Evolutionary conservation across 768 basidiomycete species (phyloP), one percentile per base, ranked within the genome.

Genomic region (Psilocybe cyanescens): DNA sequence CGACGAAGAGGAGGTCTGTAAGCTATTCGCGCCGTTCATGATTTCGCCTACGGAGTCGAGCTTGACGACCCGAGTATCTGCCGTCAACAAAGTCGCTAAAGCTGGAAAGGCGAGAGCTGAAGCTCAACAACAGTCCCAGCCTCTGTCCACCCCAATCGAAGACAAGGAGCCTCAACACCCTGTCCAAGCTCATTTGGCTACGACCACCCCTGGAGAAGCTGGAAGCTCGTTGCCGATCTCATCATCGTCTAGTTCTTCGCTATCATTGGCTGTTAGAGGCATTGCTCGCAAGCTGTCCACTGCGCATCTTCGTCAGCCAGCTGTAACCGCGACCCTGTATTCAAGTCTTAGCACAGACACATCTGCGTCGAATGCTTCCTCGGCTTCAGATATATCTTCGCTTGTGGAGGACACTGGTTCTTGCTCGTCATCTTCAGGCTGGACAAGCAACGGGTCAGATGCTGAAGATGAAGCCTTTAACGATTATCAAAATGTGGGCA

Each of bases 1-100:
- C 73, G 83, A 87, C 67, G 97, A 99, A 76, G 76, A 78, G 29
- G 95, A 97, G 68, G 89, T 90, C 58, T 83, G 90, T 68, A 71
- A 70, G 30, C 79, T 81, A 9, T 95, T 97, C 77, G 83, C 81
- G 9, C 88, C 91, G 2, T 89, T 92, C 75, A 81, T 92, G 79
- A 60, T 58, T 19, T 41, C 67, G 24, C 14, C 63, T 35, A 58
- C 60, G 6, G 67, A 69, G 30, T 49, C 68, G 14, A 67, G 61
- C 41, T 33, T 62, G 46, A 85, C 76, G 67, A 78, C 79, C 37
- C 79, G 87, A 45, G 75, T 81, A 12, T 78, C 82, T 19, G 86
- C 86, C 16, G 78, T 89, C 37, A 83, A 78, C 65, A 79, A 73
- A 65, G 85, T 89, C 11, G 70, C 81, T 11, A 82, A 81, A 69